Conservation (phyloP, 768 basidiomycete species). For the Amanita rubescens region DNA sequence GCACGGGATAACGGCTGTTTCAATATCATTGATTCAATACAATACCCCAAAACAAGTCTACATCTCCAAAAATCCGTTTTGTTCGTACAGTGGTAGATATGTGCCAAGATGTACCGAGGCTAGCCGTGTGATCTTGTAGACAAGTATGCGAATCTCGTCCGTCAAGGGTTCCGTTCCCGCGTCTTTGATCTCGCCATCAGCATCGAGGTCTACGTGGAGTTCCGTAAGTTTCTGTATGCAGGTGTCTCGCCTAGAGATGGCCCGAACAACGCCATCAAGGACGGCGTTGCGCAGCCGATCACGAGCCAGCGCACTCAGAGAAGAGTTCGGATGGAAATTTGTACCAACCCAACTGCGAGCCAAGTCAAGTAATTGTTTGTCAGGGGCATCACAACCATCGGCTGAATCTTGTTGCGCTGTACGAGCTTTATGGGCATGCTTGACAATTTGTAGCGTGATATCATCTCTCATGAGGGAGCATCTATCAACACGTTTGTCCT, state of each 20-base stretch:
- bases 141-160: conserved; percentile 62
- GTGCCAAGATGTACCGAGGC: conserved; percentile 69
- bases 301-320: conserved; percentile 53
- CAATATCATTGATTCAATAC: conserved; percentile 16
- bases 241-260: conserved; percentile 38
- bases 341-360: conserved; percentile 67
- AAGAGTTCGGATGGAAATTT: conserved; percentile 54
- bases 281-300: conserved; percentile 58
- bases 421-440: conserved; percentile 49
- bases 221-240: conserved; percentile 21
- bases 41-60: not conserved
- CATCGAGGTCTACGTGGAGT: not conserved
- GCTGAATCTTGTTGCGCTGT: conserved; percentile 2
- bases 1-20: not conserved
- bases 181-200: not conserved
- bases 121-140: conserved; percentile 65
- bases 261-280: conserved; percentile 49
- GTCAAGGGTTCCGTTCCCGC: conserved; percentile 68
- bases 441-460: conserved; percentile 70
- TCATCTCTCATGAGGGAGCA: conserved; percentile 54
- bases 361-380: conserved; percentile 45
- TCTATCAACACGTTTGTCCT: conserved; percentile 35
- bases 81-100: conserved; percentile 72
- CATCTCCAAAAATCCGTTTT: conserved; percentile 40
- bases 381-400: conserved; percentile 27